These are phyloP conservation scores for Cronartium quercuum DNA, from an alignment of 1,284 basidiomycete genomes.

Conservation along the genomic window DNA sequence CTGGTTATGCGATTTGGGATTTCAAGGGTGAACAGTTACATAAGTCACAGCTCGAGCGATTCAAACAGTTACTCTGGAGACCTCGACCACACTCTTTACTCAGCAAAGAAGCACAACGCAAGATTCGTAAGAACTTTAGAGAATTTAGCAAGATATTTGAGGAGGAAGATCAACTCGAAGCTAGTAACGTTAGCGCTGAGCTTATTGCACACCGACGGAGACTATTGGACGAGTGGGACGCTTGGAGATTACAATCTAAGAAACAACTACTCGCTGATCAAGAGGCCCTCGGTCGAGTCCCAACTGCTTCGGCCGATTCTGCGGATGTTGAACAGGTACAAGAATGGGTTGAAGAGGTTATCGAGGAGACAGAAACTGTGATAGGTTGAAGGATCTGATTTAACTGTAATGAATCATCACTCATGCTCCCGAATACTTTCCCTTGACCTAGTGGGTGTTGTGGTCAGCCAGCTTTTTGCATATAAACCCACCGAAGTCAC, in stretches of 20 bases:
- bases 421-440: too few species aligned
- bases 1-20: conserved; percentile 96
- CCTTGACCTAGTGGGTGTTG: too few species aligned
- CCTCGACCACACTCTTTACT: conserved; percentile 84
- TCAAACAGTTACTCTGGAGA: conserved; percentile 99
- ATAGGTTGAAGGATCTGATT: conserved; percentile 35
- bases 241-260: conserved; percentile 60
- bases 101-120: conserved; percentile 79
- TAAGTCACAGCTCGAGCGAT: conserved; percentile 73
- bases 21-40: conserved; percentile 91
- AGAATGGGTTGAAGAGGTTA: conserved; percentile 50
- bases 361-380: conserved; percentile 49
- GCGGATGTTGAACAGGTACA: conserved; percentile 48
- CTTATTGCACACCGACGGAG: conserved; percentile 83
- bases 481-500: too few species aligned
- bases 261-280: conserved; percentile 44
- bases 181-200: conserved; percentile 88
- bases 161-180: conserved; percentile 92
- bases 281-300: conserved; percentile 41
- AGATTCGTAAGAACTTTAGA: conserved; percentile 79
- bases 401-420: too few species aligned
- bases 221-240: conserved; percentile 97
- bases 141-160: conserved; percentile 91
- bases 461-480: too few species aligned
- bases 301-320: conserved; percentile 43